These are phyloP conservation scores for Purshia tridentata DNA, from an alignment of 306 rosid genomes.

Conservation along the genomic window DNA sequence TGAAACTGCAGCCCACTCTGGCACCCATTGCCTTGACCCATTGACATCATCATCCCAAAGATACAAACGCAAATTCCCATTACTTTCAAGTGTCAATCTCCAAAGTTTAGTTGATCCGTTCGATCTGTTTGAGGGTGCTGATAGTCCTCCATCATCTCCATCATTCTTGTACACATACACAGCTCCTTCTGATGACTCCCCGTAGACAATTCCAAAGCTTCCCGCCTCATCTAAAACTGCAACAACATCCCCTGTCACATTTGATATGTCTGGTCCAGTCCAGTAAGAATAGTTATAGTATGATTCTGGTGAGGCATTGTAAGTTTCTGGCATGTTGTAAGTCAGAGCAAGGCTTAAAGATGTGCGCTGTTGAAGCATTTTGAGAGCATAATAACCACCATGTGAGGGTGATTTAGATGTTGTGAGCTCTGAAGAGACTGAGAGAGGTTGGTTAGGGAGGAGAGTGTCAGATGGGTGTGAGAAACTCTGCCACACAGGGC, in stretches of 20 bases:
- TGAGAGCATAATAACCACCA: conserved; percentile 81
- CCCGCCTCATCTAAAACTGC: conserved; percentile 81
- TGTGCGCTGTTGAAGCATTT: conserved; percentile 88
- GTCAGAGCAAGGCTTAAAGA: conserved; percentile 76
- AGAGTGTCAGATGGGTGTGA: conserved; percentile 89
- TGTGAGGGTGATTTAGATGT: conserved; percentile 65
- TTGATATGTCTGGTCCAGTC: conserved; percentile 83
- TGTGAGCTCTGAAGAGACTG: conserved; percentile 65
- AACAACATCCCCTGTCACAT: conserved; percentile 75
- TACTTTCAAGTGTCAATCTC: conserved; percentile 62
- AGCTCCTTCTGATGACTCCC: conserved; percentile 76
- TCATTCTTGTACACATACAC: conserved; percentile 82
- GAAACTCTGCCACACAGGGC: conserved; percentile 81
- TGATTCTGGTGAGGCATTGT: conserved; percentile 44
- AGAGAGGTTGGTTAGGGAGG: conserved; percentile 84
- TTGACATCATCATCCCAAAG: conserved; percentile 81
- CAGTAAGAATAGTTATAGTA: conserved; percentile 79
- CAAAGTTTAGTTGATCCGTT: conserved; percentile 41
- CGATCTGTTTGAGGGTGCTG: conserved; percentile 50
- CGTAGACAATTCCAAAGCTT: conserved; percentile 89
- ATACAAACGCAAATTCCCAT: conserved; percentile 74
- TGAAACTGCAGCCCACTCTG: conserved; percentile 94
- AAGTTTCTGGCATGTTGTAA: conserved; percentile 63
- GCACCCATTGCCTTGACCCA: conserved; percentile 84
- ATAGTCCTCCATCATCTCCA: conserved; percentile 62